These are phyloP conservation scores for Thermomyces lanuginosus DNA, from an alignment of 2,329 filamentous ascomycete species.

Conservation along the genomic window DNA sequence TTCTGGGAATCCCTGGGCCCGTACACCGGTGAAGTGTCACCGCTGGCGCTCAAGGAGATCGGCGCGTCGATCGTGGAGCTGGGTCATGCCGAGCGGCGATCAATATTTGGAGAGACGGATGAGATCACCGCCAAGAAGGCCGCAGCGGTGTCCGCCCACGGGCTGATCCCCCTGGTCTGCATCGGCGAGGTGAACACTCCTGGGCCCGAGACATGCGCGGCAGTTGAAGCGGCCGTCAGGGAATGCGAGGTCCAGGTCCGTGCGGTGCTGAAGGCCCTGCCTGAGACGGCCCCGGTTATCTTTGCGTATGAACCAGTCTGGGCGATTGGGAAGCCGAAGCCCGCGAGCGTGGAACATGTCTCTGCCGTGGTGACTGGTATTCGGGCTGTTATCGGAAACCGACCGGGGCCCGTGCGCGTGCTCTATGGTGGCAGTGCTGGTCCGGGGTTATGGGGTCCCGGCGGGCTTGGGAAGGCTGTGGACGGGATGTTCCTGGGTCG, in stretches of 20 bases:
- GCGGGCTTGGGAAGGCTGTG: conserved; percentile 46
- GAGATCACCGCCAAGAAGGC: conserved; percentile 51
- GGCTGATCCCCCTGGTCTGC: conserved; percentile 63
- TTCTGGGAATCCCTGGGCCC: conserved; percentile 54
- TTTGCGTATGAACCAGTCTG: conserved; percentile 80
- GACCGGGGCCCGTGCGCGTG: conserved; percentile 47
- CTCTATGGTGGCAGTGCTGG: conserved; percentile 74
- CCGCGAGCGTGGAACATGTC: conserved; percentile 57
- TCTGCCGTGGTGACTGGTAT: conserved; percentile 52
- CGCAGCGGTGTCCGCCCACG: conserved; percentile 48
- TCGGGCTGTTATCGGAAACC: conserved; percentile 35
- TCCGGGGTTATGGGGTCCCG: conserved; percentile 48
- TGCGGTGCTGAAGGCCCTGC: conserved; percentile 44
- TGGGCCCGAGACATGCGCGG: conserved; percentile 29
- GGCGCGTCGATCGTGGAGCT: conserved; percentile 61
- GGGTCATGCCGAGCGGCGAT: conserved; percentile 62
- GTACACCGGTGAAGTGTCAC: conserved; percentile 64
- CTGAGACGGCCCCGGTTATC: conserved; percentile 49
- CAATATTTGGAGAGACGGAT: conserved; percentile 61
- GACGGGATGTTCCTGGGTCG: conserved; percentile 70
- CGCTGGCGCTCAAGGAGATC: conserved; percentile 47
- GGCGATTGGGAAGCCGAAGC: conserved; percentile 63
- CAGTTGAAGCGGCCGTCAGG: conserved; percentile 42
- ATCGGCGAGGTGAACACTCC: conserved; percentile 51
- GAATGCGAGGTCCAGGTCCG: conserved; percentile 53